Conservation (phyloP, 1,284 basidiomycete species). For the Leccinum cinnamomeum region DNA sequence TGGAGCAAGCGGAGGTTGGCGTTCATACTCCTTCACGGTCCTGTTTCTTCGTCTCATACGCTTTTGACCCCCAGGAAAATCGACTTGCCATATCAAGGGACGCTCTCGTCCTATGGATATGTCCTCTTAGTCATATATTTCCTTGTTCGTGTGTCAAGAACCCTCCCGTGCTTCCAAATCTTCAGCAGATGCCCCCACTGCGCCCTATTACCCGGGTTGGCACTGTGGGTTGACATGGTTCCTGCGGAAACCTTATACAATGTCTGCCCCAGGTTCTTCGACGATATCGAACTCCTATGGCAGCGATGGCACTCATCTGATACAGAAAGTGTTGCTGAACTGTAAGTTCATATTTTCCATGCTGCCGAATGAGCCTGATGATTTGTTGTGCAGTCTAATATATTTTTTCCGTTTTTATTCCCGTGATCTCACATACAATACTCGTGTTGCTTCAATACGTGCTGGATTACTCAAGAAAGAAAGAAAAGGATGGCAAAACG, state of each 20-base stretch:
- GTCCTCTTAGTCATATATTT: constrained; percentile 98
- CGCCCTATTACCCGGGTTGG: constrained; percentile 73
- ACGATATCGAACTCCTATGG: constrained; percentile 90
- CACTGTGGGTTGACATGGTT: constrained; percentile 3
- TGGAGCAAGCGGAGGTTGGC: constrained; percentile 93
- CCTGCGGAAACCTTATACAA: constrained; percentile 2
- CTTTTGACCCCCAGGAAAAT: constrained; percentile 70
- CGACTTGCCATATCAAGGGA: constrained; percentile 97
- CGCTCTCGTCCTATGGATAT: constrained; percentile 96
- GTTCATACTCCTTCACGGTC: neutral
- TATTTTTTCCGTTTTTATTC: constrained; percentile 98
- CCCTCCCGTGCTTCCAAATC: constrained; percentile 88
- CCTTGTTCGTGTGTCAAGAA: constrained; percentile 97
- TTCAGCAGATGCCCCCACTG: constrained; percentile 86
- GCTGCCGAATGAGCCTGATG: constrained; percentile 15
- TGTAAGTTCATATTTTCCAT: constrained; percentile 50
- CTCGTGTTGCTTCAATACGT: constrained; percentile 88
- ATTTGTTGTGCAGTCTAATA: constrained; percentile 62
- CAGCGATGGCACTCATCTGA: constrained; percentile 95
- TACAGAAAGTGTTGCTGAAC: constrained; percentile 88
- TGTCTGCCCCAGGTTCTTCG: constrained; percentile 77
- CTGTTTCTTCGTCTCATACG: constrained; percentile 1
- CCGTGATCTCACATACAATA: constrained; percentile 91
- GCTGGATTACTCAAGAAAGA: constrained; percentile 90
- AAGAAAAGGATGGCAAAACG: constrained; percentile 90